Base-by-base conservation (phyloP, 208 protist species). In the Acanthamoeba divionensis region DNA sequence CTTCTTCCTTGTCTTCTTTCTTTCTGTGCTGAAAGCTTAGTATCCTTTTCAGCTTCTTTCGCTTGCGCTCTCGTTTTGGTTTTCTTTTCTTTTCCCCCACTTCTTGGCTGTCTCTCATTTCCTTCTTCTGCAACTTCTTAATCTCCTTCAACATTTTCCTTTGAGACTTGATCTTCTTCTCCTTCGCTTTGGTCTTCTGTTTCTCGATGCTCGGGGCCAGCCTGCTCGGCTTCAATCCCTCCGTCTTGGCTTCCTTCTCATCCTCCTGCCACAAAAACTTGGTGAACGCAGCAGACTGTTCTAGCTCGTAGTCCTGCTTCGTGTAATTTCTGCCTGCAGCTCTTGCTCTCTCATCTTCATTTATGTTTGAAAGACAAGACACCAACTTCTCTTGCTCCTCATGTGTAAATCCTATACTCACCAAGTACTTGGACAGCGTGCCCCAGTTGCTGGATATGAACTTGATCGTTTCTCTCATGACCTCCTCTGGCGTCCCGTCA, bases 361-460 rank as follows among this genome's bases (percentile, higher is more conserved):
- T 31, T 5, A 12, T 48, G 36, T 67, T 44, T n/a, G 55, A 48
- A 31, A 87, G 29, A 57, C 47, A 55, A 41, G 44, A 31, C 9
- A 31, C 38, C 50, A 87, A 41, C n/a, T 87, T 31, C 21, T 44
- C 7, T 24, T 67, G 77, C 77, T 45, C 44, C 7, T 67, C 48
- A 24, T 26, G 5, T 24, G 54, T 13, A 36, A 87, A 87, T 50
- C 77, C 77, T 6, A 87, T 29, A 21, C 55, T 55, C 18, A 69
- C 54, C n/a, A 87, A 45, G 55, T 87, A 87, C n/a, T 24, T 2
- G 5, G 48, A 62, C 29, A 45, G 48, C 55, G 18, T 41, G 79
- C 79, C 79, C 79, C 79, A 87, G 31, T 87, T 69, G 50, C 36
- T 45, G 41, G 63, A 69, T 52, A 87, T 87, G 79, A 87, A 87